phyloP scores from a whole-genome alignment of 306 rosid genomes.

The Cucumis cinereus region DNA sequence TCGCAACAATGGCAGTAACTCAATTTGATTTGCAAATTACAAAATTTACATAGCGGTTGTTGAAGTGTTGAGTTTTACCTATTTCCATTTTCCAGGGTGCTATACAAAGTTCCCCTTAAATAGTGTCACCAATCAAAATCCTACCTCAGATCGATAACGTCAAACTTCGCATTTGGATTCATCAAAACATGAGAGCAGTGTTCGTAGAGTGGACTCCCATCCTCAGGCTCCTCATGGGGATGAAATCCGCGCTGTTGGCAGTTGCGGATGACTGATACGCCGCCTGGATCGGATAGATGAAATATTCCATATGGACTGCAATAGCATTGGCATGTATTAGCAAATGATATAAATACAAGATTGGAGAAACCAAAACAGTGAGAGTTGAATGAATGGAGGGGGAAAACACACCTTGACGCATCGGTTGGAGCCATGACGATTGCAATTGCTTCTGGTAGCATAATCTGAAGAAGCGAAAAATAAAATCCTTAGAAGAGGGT shows the following conservation, averaged over 20 bases:
- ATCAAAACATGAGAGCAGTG: conserved; percentile 94
- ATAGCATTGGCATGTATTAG: conserved; percentile 17
- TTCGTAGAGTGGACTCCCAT: conserved; percentile 81
- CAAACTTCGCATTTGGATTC: conserved; percentile 52
- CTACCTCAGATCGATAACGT: conserved; percentile 77
- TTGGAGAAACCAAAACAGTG: not conserved
- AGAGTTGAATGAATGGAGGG: not conserved
- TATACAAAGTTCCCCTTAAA: not conserved
- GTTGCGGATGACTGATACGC: conserved; percentile 70
- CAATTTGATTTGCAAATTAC: not conserved
- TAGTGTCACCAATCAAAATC: not conserved
- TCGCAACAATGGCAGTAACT: conserved; percentile 5
- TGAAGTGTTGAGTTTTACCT: not conserved
- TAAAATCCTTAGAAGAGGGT: conserved; percentile 5
- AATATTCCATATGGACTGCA: conserved; percentile 97
- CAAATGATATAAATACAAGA: not conserved
- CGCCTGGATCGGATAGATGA: conserved; percentile 88
- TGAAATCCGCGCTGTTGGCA: conserved; percentile 96
- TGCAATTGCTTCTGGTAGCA: conserved; percentile 97
- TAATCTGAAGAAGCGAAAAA: conserved; percentile 62
- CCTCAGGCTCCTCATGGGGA: conserved; percentile 91
- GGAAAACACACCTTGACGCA: conserved; percentile 40
- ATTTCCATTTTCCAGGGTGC: not conserved
- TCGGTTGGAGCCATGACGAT: conserved; percentile 99
- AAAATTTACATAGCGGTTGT: conserved; percentile 3